Evolutionary conservation across 768 basidiomycete species (phyloP), one percentile per base, ranked within the genome.

Genomic region (Leccinum boreale): DNA sequence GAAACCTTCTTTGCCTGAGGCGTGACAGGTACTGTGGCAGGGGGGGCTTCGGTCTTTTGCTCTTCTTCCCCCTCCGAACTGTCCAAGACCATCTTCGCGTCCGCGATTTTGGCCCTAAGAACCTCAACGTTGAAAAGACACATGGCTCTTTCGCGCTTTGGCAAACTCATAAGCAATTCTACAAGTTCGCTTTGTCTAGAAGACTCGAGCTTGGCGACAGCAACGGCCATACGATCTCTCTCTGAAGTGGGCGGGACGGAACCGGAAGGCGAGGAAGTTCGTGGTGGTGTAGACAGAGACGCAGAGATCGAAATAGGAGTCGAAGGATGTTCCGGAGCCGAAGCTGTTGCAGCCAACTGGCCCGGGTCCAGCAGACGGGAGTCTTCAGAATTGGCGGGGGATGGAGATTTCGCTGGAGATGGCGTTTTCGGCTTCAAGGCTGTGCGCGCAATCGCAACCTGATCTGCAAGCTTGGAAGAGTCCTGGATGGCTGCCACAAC

Each of bases 41-140:
- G 52, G 19, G 63, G 24, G 3, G 67, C 44, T 48, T 71, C 67
- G 5, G 59, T 58, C 67, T 60, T 69, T 66, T 55, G 35, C 54
- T 76, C 79, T 11, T 78, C 80, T 15, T 83, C 83, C 12, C 73
- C 84, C 26, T 86, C 87, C 7, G 85, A 84, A 59, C 83, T 86
- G 44, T 92, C 90, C 58, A 96, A 71, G 21, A 96, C 88, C 65
- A 81, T 76, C 75, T 87, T 90, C 15, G 94, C 94, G 62, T 94
- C 92, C 1, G 81, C 81, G 19, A 95, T 76, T 75, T 95, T 95
- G 21, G 76, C 78, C 52, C 85, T 80, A 24, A 95, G 78, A 28
- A 92, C 81, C 63, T 94, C 92, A 12, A 79, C 78, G 62, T 93
- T 95, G 79, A 96, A 96, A 42, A 95, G 77, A 73, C 93, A 94